Evolutionary conservation across 1,139 yeast species (phyloP), one percentile per base, ranked within the genome.

Genomic region (Suhomyces choctaworum): DNA sequence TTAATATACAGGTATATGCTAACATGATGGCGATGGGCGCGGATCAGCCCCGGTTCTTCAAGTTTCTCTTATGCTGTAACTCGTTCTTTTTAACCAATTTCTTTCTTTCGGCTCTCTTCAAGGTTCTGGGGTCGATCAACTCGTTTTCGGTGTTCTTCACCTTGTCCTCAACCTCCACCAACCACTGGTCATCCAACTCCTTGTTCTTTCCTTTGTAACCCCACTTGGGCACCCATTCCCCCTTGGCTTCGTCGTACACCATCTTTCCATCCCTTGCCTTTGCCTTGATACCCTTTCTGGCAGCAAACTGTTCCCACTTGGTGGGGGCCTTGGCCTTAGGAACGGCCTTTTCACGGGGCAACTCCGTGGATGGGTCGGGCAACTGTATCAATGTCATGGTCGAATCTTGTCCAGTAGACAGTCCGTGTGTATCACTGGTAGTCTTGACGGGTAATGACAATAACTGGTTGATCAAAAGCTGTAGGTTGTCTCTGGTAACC

Each of bases 141-240:
- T 86, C 96, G 37, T 83, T 79, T 22, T 66, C 74, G 11, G 83
- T 78, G 37, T 78, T 79, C 54, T 77, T 76, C 25, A 70, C 78
- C 49, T 80, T 73, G 40, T 86, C 95, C 40, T 88, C 87, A 43
- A 92, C 84, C 64, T 94, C 99, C 39, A 92, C 97, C 58, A 89
- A 74, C 98, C 98, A 92, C 64, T 92, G 97, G 57, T 76, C 70
- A 56, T 92, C 97, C 51, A 82, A 58, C 40, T 81, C 78, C 67
- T 92, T 92, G 65, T 92, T 92, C 62, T 79, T 78, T 54, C 98
- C 98, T 50, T 85, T 82, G 69, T 83, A 92, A 41, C 99, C 99
- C 98, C 98, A 94, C 64, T 89, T 90, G 51, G 95, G 94, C 42
- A 84, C 96, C 98, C 98, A 94, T 63, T 89, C 90, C 34, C 92